phyloP scores from a whole-genome alignment of 2,329 filamentous ascomycete species.

The Clonostachys sp. region DNA sequence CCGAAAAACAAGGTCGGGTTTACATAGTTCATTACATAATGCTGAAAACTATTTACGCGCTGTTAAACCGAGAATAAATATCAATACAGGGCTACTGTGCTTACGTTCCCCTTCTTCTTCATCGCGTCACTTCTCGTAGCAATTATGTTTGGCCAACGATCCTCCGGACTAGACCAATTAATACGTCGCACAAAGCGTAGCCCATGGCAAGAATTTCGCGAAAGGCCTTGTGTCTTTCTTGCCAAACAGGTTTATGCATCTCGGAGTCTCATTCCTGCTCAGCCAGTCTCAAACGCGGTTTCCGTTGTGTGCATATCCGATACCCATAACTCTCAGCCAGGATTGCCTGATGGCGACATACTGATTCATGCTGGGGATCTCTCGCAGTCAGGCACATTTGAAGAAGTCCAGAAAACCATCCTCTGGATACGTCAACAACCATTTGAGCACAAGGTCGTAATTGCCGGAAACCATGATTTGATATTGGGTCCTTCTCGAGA shows the following conservation, averaged over 20 bases:
- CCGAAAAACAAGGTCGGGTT: too few species aligned
- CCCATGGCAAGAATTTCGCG: neutral
- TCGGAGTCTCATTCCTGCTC: neutral
- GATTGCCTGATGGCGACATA: constrained; percentile 35
- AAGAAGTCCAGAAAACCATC: constrained; percentile 28
- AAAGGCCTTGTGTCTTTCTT: constrained; percentile 1
- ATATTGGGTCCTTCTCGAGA: constrained; percentile 14
- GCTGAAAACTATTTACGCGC: too few species aligned
- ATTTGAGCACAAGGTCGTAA: constrained; percentile 33
- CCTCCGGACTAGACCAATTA: too few species aligned
- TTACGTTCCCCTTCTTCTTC: too few species aligned
- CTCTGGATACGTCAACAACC: constrained; percentile 30
- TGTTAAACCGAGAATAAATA: too few species aligned
- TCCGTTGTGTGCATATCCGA: constrained; percentile 37
- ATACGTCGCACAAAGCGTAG: neutral
- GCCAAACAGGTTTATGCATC: neutral
- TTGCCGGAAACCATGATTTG: constrained; percentile 40
- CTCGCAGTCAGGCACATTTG: constrained; percentile 32
- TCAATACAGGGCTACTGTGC: too few species aligned
- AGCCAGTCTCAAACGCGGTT: constrained; percentile 4
- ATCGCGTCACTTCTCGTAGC: too few species aligned
- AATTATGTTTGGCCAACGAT: too few species aligned
- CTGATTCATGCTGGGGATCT: constrained; percentile 44
- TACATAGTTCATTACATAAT: too few species aligned
- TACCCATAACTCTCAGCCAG: constrained; percentile 32